Base-by-base conservation (phyloP, 345 rosid species). In the Heritiera fomes region DNA sequence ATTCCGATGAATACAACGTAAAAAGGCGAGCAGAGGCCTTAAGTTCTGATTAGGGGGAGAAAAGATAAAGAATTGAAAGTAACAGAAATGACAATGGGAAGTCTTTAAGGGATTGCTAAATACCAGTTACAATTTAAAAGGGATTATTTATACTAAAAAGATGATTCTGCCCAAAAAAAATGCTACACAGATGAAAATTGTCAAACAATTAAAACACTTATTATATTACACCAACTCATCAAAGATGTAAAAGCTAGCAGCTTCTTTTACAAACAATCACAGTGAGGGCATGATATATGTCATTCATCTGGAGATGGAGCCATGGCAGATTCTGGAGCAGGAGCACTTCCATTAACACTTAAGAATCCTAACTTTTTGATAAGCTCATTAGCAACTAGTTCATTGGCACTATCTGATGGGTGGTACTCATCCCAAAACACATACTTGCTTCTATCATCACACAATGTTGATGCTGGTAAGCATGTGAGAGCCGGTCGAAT, bases 391-490 rank as follows among this genome's bases (percentile, higher is more conserved):
- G 98, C 98, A 45, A 95, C 87, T 77, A 93, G 83, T 84, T 92
- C 88, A 62, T 93, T 93, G 9, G 97, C 99, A 2, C 82, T 77
- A 23, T 95, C 98, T 3, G 97, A 85, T 14, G 99, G 99, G 79
- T 95, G 99, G 75, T 93, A 95, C 80, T 95, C 98, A n/a, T 93
- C 99, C 99, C 99, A 95, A 69, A 95, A 95, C 82, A 93, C 92
- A 40, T 91, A 93, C 82, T 92, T 91, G 87, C 93, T 95, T 83
- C 99, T 83, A 79, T 95, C 98, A 50, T 79, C 78, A 78, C 98
- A 95, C 86, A 95, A 65, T 56, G 87, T 89, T 6, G 99, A 95
- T 43, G 92, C 96, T 0, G 99, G 99, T 12, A 90, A 4, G 78
- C 99, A 95, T 6, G 99, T 95, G 17, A 95, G 84, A 13, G 99